phyloP scores from a whole-genome alignment of 2,329 filamentous ascomycete genomes.

The Diplocarpon mali region DNA sequence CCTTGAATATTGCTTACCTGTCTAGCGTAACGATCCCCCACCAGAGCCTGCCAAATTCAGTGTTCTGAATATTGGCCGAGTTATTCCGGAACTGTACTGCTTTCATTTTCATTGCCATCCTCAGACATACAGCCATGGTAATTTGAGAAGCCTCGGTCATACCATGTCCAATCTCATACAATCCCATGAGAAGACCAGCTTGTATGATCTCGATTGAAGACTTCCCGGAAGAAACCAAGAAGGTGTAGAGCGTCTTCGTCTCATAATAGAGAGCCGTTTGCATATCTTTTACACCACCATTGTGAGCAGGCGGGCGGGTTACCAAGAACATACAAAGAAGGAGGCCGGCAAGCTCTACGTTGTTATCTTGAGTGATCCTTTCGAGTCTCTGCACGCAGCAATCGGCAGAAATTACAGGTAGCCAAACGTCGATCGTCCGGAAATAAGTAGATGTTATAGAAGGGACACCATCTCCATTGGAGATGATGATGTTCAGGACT shows the following conservation, averaged over 20 bases:
- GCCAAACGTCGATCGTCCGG: conserved; percentile 17
- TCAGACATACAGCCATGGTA: conserved; percentile 11
- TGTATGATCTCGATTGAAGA: conserved; percentile 15
- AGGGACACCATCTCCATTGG: conserved; percentile 10
- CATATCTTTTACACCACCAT: conserved; percentile 7
- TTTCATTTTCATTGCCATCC: conserved; percentile 14
- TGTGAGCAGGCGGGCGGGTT: conserved; percentile 6
- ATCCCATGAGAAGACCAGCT: conserved; percentile 13
- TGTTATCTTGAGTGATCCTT: conserved; percentile 7
- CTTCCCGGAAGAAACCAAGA: conserved; percentile 11
- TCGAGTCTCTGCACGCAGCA: conserved; percentile 10
- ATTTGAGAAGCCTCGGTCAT: conserved; percentile 14
- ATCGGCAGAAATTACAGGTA: conserved; percentile 13
- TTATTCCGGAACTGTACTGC: conserved; percentile 3
- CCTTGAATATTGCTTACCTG: conserved; percentile 5
- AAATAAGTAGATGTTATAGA: conserved; percentile 13
- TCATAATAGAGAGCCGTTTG: conserved; percentile 12
- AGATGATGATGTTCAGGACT: conserved; percentile 10
- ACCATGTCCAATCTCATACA: conserved; percentile 18
- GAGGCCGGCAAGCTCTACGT: conserved; percentile 10
- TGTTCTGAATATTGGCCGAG: conserved; percentile 12
- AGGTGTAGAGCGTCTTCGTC: conserved; percentile 11
- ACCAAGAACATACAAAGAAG: conserved; percentile 16
- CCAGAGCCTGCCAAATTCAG: conserved; percentile 16
- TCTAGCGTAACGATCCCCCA: conserved; percentile 18